Evolutionary conservation across 2,329 filamentous ascomycete species (phyloP), one percentile per base, ranked within the genome.

Genomic region (Onygenales sp.): DNA sequence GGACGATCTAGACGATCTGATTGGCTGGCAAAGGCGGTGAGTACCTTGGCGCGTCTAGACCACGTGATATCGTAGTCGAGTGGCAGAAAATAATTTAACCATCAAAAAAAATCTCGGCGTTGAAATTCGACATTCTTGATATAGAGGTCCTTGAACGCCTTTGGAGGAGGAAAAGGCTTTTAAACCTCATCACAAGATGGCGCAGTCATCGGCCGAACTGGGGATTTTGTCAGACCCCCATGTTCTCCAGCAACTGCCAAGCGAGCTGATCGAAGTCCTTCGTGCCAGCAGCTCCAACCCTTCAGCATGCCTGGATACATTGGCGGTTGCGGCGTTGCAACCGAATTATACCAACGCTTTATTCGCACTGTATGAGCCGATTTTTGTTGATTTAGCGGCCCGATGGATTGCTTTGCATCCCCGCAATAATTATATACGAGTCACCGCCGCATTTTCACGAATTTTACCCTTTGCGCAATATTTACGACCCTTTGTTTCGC

Each of bases 391-490:
- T 69, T 76, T 94, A 49, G 89, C 86, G 69, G 86, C 89, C 57
- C 78, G 86, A 74, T 95, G 89, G 89, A 75, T 86, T 50, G 60
- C 62, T 38, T 35, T 54, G 11, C 64, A 72, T 58, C 58, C 63
- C 47, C 59, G 66, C 49, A 55, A 61, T 52, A 66, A 70, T 57
- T 63, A 62, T 56, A 59, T 67, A 54, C 65, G 64, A 55, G 66
- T 85, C 51, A 78, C 92, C 58, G 79, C 84, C 53, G 85, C 87
- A 35, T 87, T 95, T 72, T 86, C 87, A 56, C 81, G 87, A 63
- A 78, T 95, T 58, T 69, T 96, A 61, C 88, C 89, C 14, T 85
- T 93, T 75, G 87, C 87, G 59, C 87, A 89, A 50, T 83, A 92
- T 65, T 76, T 97, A 43, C 83, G 85, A 51, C 80, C 83, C 55